A percentile compares a stretch with the other conserved stretches of the same genome.
phyloP scores from a whole-genome alignment of 129 eudicot genomes.

The Chrysanthemum lavandulifolium region DNA sequence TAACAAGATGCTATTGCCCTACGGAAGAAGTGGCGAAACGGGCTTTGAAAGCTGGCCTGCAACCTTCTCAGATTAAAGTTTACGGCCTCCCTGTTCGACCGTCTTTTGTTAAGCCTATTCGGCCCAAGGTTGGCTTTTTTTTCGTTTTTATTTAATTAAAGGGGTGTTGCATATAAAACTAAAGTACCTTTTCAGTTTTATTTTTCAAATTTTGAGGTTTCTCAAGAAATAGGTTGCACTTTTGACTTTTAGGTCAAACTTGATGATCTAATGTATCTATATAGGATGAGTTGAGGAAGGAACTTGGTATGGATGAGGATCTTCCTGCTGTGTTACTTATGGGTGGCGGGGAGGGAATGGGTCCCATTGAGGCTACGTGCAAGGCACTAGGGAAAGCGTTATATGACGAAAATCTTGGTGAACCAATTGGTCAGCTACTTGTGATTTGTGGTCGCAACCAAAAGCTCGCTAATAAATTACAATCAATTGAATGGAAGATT shows the following conservation, averaged over 20 bases:
- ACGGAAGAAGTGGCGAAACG: conserved; percentile 94
- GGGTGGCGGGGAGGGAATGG: conserved; percentile 99
- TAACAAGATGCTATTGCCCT: conserved; percentile 97
- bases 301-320: conserved; percentile 89
- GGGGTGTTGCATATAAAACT: too few relatives aligned
- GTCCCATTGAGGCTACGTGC: conserved; percentile 96
- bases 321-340: conserved; percentile 90
- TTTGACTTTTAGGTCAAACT: conserved; percentile 12
- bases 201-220: neutral
- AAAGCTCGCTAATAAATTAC: conserved; percentile 71
- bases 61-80: conserved; percentile 82
- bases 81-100: conserved; percentile 98
- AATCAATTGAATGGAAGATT: conserved; percentile 76
- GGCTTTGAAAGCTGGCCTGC: conserved; percentile 87
- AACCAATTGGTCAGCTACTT: conserved; percentile 83
- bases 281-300: conserved; percentile 82
- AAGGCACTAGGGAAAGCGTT: conserved; percentile 74
- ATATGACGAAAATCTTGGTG: conserved; percentile 74
- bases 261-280: conserved; percentile 22
- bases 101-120: conserved; percentile 85
- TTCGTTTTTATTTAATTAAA: neutral
- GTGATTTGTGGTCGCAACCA: conserved; percentile 94
- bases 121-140: conserved; percentile 69
- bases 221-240: conserved; percentile 1
- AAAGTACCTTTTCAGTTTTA: too few relatives aligned